Percentiles rank a stretch among this genome's conserved stretches.
Evolutionary conservation across 176 grass and related monocot species (phyloP).

Genomic region (Carex parvula): DNA sequence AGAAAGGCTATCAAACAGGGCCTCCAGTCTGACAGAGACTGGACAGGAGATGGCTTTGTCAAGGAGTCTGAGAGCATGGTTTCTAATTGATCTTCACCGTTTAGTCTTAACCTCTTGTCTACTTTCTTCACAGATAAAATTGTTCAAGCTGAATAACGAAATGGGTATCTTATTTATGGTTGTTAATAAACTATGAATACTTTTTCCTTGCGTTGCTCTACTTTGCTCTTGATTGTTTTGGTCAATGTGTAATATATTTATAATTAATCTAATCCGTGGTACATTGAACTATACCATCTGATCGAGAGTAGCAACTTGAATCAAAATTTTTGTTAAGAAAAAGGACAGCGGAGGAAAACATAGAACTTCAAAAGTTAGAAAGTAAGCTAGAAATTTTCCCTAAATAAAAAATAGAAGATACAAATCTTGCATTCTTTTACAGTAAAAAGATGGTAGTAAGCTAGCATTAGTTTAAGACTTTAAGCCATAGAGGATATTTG

Average conservation of each 20-base stretch:
- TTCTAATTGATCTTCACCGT: conserved; percentile 56
- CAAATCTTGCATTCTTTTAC: background rate
- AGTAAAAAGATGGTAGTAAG: background rate
- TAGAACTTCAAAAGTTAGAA: background rate
- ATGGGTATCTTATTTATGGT: background rate
- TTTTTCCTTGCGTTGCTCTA: background rate
- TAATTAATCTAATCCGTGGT: background rate
- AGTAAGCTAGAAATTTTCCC: background rate
- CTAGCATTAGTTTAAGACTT: background rate
- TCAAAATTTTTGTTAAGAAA: background rate
- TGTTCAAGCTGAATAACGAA: background rate
- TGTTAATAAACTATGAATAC: background rate
- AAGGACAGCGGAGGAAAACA: background rate
- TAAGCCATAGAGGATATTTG: background rate
- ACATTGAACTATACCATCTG: background rate
- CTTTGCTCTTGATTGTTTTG: background rate
- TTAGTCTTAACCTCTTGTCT: background rate
- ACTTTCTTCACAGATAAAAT: background rate
- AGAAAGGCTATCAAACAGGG: conserved; percentile 71
- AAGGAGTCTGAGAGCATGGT: conserved; percentile 93
- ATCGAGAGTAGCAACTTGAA: background rate
- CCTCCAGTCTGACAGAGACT: conserved; percentile 87
- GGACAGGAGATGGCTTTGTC: conserved; percentile 97
- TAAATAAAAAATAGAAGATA: background rate
- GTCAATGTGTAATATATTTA: background rate